Evolutionary conservation across 2,329 filamentous ascomycete species (phyloP), one percentile per base, ranked within the genome.

Genomic region (Pyrenophora graminea): DNA sequence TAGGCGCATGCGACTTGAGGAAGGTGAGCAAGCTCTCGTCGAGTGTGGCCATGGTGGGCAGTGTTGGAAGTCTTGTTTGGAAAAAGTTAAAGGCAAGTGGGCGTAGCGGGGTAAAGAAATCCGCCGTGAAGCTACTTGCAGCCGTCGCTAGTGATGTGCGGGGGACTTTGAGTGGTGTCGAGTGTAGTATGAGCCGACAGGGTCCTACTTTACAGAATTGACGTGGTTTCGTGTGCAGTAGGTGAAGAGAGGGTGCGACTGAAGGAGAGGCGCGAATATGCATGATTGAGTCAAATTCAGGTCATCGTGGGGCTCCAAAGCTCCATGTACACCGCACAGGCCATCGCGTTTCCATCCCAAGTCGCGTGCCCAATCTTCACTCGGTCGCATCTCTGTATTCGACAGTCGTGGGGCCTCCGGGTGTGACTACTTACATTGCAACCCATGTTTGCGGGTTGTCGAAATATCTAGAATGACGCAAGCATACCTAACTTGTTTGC

Each of bases 1-100:
- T 71, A 13, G 71, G 71, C 36, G 70, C 69, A 58, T 74, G 71
- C 39, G 61, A 57, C 55, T 66, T 68, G 53, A 75, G 70, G 62
- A 69, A 73, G 48, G 61, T 58, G 53, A 62, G 55, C 46, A 74
- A 33, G 58, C 58, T 64, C 56, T 69, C 64, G 58, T 73, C 68
- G 56, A 75, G 59, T 50, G 69, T 67, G 25, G 71, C 66, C 72
- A 75, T 75, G 44, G 55, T 64, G 63, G 59, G 60, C 39, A 62
- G 45, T 21, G 13, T 30, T 27, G 34, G 39, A 43, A 61, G 53
- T 19, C 58, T 55, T 42, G 52, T 62, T 31, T 63, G 64, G 58
- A 67, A 68, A 64, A 70, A 70, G 60, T 62, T 55, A 47, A 65
- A 45, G 30, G 67, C 53, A 42, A 66, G 60, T 38, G 62, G 65